Evolutionary conservation across 805 yeast genomes (phyloP).

Genomic region (Osmozyma mogii): DNA sequence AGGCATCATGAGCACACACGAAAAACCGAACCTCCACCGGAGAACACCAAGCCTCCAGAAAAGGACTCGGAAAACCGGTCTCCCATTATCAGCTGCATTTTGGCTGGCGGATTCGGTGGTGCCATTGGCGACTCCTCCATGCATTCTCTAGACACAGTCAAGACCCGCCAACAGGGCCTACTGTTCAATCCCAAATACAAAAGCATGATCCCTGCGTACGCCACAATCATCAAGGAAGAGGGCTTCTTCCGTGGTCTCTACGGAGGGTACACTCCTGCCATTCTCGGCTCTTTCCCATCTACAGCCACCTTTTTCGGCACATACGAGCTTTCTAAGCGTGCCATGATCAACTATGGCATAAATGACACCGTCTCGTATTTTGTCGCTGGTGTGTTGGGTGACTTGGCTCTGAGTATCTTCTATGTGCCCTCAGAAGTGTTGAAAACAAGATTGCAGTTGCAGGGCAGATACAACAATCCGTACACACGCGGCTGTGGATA

Average conservation of each 20-base stretch:
- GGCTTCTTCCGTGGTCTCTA: conserved; percentile 81
- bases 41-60: conserved; percentile 1
- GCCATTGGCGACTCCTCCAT: conserved; percentile 83
- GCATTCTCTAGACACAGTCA: conserved; percentile 96
- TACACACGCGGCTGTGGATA: conserved; percentile 69
- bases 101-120: conserved; percentile 96
- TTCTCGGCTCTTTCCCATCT: conserved; percentile 88
- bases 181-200: conserved; percentile 58
- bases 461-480: conserved; percentile 79
- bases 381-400: conserved; percentile 89
- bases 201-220: conserved; percentile 69
- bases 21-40: neutral
- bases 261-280: conserved; percentile 88
- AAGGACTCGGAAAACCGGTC: conserved; percentile 14
- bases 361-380: conserved; percentile 79
- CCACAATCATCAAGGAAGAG: conserved; percentile 72
- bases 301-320: conserved; percentile 92
- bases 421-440: conserved; percentile 95
- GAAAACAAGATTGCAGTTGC: conserved; percentile 88
- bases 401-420: conserved; percentile 75
- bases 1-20: conserved; percentile 6
- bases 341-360: conserved; percentile 50
- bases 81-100: conserved; percentile 51
- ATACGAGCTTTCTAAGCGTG: conserved; percentile 75
- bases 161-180: conserved; percentile 96